Conservation (phyloP, 2,329 filamentous ascomycete species). For the Ophiostoma sp. region DNA sequence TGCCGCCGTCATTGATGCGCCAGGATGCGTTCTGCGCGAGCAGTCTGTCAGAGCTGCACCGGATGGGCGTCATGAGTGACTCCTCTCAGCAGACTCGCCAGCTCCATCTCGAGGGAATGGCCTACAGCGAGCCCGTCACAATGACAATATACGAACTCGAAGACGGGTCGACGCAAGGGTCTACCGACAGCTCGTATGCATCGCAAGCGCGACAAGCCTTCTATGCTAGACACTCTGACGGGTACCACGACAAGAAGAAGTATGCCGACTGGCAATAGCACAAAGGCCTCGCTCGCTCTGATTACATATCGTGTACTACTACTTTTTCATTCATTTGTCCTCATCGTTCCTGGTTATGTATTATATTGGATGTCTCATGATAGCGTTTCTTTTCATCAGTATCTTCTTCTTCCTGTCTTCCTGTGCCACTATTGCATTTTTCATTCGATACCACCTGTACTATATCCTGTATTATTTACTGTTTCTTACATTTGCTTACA, state of each 20-base stretch:
- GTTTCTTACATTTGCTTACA: background rate
- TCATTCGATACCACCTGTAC: background rate
- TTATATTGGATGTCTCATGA: background rate
- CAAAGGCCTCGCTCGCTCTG: background rate
- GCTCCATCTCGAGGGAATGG: background rate
- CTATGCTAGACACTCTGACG: background rate
- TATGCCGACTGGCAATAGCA: constrained; percentile 1
- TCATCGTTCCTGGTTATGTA: background rate
- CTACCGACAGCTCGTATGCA: background rate
- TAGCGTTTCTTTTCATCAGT: background rate
- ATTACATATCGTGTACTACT: background rate
- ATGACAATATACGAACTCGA: background rate
- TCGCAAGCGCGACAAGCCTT: background rate
- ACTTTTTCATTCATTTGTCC: background rate
- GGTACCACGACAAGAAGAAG: background rate
- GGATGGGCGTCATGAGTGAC: background rate
- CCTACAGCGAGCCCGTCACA: background rate
- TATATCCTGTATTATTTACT: background rate
- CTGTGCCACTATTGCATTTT: background rate
- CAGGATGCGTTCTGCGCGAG: constrained; percentile 3
- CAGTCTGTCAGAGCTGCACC: background rate
- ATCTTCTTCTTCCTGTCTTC: background rate
- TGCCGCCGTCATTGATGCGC: background rate
- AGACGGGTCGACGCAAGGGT: constrained; percentile 7
- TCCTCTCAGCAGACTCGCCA: background rate